Percentiles rank a stretch among this genome's conserved stretches.
Conservation (phyloP, 768 basidiomycete species). For the Galerina sulciceps region DNA sequence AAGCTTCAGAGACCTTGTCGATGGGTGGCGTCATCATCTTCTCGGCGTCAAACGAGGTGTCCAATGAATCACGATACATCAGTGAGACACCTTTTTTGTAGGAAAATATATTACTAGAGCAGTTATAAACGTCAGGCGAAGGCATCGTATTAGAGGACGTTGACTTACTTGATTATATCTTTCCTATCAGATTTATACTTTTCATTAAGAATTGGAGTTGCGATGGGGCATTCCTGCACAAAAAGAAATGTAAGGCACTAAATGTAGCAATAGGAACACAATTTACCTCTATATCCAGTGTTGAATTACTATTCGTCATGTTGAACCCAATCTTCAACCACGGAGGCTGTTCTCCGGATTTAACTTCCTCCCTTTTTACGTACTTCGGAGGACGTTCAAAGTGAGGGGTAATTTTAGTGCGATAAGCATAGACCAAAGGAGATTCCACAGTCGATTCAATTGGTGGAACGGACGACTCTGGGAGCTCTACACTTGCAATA, state of each 20-base stretch:
- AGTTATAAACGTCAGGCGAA: constrained; percentile 5
- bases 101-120: constrained; percentile 67
- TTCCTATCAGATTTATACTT: constrained; percentile 64
- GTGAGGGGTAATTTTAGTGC: constrained; percentile 98
- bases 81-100: constrained; percentile 92
- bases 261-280: background rate
- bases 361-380: constrained; percentile 26
- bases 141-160: background rate
- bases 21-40: constrained; percentile 28
- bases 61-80: constrained; percentile 82
- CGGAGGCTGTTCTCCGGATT: constrained; percentile 45
- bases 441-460: constrained; percentile 82
- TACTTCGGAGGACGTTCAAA: constrained; percentile 77
- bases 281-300: constrained; percentile 89
- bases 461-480: constrained; percentile 57
- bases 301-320: constrained; percentile 67
- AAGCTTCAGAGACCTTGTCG: constrained; percentile 40
- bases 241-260: background rate
- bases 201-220: constrained; percentile 78
- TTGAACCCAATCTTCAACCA: constrained; percentile 94
- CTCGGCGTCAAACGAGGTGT: constrained; percentile 25
- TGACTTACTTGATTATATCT: constrained; percentile 66
- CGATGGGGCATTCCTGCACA: constrained; percentile 87
- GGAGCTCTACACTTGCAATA: constrained; percentile 48
- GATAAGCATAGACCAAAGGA: constrained; percentile 88